phyloP scores from a whole-genome alignment of 768 basidiomycete species.

The Boletus sp. region DNA sequence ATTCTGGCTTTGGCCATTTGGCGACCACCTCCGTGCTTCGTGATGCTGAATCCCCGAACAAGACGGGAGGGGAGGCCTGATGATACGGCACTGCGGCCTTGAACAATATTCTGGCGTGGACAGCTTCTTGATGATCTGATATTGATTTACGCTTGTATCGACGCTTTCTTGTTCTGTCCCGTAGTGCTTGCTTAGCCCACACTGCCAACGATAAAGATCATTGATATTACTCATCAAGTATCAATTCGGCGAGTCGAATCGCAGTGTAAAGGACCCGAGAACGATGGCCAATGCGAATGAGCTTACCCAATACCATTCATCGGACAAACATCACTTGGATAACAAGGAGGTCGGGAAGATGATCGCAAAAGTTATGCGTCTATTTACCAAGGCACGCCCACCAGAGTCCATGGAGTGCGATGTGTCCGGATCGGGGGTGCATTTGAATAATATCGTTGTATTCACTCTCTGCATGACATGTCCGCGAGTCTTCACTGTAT shows the following conservation, averaged over 20 bases:
- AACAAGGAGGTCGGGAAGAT: background rate
- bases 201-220: background rate
- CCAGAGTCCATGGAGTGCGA: background rate
- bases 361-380: background rate
- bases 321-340: background rate
- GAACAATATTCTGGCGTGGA: background rate
- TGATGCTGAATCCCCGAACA: background rate
- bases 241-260: background rate
- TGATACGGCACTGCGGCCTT: background rate
- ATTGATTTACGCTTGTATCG: background rate
- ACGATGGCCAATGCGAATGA: background rate
- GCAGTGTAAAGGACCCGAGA: background rate
- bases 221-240: background rate
- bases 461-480: background rate
- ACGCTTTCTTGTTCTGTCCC: background rate
- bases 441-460: background rate
- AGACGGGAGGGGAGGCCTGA: background rate
- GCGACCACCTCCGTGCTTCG: background rate
- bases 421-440: background rate
- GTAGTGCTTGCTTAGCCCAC: background rate
- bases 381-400: background rate
- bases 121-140: conserved; percentile 11
- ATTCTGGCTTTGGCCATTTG: background rate
- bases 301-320: background rate
- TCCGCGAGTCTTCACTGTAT: background rate